phyloP scores from a whole-genome alignment of 2,329 filamentous ascomycete species.

The Chrysoporthe deuterocubensis region DNA sequence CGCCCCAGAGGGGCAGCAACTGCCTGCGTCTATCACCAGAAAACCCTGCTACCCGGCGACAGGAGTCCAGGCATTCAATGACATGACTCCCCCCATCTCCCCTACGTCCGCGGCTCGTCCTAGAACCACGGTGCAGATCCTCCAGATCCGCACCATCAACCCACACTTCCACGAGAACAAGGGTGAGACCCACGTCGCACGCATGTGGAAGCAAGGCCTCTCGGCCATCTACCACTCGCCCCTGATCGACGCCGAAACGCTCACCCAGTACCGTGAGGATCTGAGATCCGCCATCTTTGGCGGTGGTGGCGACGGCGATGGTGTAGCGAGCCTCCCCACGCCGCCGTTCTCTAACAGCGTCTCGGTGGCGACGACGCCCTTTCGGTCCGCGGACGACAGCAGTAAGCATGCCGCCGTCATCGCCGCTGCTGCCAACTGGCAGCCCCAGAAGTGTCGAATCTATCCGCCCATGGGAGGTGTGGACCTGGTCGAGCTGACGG shows the following conservation, averaged over 20 bases:
- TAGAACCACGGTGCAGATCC: constrained; percentile 30
- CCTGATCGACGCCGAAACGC: constrained; percentile 13
- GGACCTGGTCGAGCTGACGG: constrained; percentile 17
- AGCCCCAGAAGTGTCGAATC: constrained; percentile 22
- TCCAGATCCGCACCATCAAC: constrained; percentile 39
- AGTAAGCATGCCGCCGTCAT: background rate
- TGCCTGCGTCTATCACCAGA: constrained; percentile 11
- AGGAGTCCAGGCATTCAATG: background rate
- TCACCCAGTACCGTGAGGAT: constrained; percentile 12
- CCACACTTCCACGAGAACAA: constrained; percentile 39
- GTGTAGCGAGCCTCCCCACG: background rate
- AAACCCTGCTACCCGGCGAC: background rate
- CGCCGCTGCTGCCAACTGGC: background rate
- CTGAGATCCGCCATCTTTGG: constrained; percentile 14
- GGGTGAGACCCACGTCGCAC: constrained; percentile 35
- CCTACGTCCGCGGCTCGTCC: background rate
- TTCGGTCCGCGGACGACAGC: background rate
- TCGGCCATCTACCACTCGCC: constrained; percentile 37
- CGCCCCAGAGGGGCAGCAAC: background rate
- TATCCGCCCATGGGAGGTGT: constrained; percentile 14
- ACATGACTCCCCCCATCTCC: constrained; percentile 1
- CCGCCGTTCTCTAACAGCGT: background rate
- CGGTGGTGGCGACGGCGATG: background rate
- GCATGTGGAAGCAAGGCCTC: constrained; percentile 38
- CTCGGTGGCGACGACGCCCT: background rate